A percentile compares a stretch with the other conserved stretches of the same genome.
phyloP scores from a whole-genome alignment of 805 yeast genomes.

The Cyberlindnera samutprakarnensis region DNA sequence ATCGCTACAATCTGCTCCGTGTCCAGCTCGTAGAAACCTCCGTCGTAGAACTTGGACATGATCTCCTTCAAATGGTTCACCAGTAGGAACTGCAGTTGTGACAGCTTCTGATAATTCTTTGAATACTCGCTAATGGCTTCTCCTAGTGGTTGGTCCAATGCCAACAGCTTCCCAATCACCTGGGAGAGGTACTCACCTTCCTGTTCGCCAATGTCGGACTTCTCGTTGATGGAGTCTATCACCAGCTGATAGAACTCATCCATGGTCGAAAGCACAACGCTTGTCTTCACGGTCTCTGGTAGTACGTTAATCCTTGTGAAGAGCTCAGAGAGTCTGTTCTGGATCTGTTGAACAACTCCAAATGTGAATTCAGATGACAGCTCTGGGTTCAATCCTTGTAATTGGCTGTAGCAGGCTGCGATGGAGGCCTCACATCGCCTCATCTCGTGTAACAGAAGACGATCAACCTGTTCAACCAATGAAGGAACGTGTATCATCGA shows the following conservation, averaged over 20 bases:
- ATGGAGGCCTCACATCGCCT: conserved; percentile 8
- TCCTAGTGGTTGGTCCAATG: conserved; percentile 11
- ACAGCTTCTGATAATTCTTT: conserved; percentile 15
- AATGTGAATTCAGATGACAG: conserved; percentile 11
- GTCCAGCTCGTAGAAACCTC: conserved; percentile 30
- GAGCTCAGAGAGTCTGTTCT: conserved; percentile 4
- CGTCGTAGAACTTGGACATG: conserved; percentile 32
- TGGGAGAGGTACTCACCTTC: conserved; percentile 17
- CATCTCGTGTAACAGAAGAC: conserved; percentile 9
- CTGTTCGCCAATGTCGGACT: conserved; percentile 17
- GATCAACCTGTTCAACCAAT: conserved; percentile 38
- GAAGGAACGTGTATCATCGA: conserved; percentile 4
- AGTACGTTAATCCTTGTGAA: conserved; percentile 6
- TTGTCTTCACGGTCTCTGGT: conserved; percentile 2
- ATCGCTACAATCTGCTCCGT: conserved; percentile 30
- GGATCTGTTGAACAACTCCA: conserved; percentile 9
- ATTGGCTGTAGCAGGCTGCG: neutral
- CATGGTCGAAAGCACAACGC: conserved; percentile 10
- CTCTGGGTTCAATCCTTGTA: conserved; percentile 16
- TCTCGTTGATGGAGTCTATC: conserved; percentile 11
- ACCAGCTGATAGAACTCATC: conserved; percentile 15
- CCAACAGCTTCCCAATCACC: conserved; percentile 12
- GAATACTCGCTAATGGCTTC: conserved; percentile 4
- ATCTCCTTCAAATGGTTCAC: conserved; percentile 32
- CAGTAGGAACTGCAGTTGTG: conserved; percentile 16